A percentile compares a stretch with the other conserved stretches of the same genome.
Evolutionary conservation across 169 alveolate genomes (phyloP).

Genomic region (Sarcocystis neurona): DNA sequence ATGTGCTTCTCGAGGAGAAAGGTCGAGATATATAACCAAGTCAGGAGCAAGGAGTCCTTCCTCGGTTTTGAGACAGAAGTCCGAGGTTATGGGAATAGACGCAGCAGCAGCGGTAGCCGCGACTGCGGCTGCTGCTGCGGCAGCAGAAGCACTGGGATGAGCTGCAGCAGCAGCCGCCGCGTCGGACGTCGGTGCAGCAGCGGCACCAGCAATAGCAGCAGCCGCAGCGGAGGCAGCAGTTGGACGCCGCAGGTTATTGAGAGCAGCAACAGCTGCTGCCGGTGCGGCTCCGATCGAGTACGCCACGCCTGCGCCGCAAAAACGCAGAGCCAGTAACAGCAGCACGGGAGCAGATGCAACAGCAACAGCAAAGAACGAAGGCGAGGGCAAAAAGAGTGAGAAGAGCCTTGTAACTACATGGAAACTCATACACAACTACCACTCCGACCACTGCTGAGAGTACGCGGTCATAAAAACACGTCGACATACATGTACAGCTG

Average conservation of each 20-base stretch:
- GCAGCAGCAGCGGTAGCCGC: not conserved
- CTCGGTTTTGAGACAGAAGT: not conserved
- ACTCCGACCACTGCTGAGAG: no score
- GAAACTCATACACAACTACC: no score
- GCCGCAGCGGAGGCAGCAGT: not conserved
- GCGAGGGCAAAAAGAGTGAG: not conserved
- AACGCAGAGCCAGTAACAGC: not conserved
- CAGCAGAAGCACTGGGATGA: not conserved
- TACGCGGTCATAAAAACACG: no score
- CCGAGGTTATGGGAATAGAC: not conserved
- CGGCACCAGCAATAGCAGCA: not conserved
- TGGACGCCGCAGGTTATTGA: no score
- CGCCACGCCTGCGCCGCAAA: not conserved
- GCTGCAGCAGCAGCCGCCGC: not conserved
- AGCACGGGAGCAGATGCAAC: not conserved
- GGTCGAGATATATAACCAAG: not conserved
- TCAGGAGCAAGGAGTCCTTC: not conserved
- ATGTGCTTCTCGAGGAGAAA: not conserved
- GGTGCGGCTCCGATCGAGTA: slow-evolving; percentile 15
- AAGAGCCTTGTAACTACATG: no score
- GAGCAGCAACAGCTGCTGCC: not conserved
- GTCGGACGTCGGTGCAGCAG: not conserved
- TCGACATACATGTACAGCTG: no score
- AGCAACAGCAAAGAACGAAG: not conserved
- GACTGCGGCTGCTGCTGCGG: not conserved